phyloP scores from a whole-genome alignment of 257 asterid species.

The Penstemon eatonii region DNA sequence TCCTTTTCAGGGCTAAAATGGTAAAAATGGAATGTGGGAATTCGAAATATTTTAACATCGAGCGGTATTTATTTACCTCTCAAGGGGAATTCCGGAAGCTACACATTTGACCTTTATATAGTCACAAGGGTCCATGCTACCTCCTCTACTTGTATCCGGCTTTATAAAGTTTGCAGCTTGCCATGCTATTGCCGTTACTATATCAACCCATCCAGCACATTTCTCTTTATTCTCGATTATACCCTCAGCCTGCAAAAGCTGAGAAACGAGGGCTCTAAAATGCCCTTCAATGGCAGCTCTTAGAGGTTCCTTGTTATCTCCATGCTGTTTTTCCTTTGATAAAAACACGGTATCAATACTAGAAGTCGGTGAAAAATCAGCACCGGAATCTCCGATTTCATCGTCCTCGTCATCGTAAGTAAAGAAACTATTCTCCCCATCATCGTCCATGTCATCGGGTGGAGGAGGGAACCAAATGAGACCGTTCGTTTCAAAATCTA shows the following conservation, averaged over 20 bases:
- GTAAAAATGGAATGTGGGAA: conserved; percentile 2
- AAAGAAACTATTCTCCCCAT: conserved; percentile 56
- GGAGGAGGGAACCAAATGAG: conserved; percentile 90
- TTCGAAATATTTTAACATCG: not conserved
- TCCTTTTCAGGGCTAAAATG: not conserved
- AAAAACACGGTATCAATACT: conserved; percentile 38
- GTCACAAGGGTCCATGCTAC: conserved; percentile 97
- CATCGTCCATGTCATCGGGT: conserved; percentile 57
- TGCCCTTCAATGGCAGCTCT: conserved; percentile 69
- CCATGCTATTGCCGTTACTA: conserved; percentile 70
- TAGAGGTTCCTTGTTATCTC: conserved; percentile 53
- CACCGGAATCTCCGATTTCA: conserved; percentile 58
- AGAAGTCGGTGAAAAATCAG: conserved; percentile 37
- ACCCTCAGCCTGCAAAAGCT: conserved; percentile 75
- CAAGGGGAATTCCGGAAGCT: conserved; percentile 79
- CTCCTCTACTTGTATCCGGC: conserved; percentile 93
- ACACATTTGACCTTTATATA: conserved; percentile 88
- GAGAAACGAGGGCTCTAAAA: conserved; percentile 87
- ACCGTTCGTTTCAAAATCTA: conserved; percentile 74
- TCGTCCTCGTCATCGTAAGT: conserved; percentile 82
- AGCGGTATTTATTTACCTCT: conserved; percentile 53
- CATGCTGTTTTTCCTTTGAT: conserved; percentile 48
- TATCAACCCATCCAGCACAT: conserved; percentile 68
- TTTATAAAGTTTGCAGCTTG: conserved; percentile 86
- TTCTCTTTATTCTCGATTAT: conserved; percentile 43